These are phyloP conservation scores for Gossypium ekmanianum DNA, from an alignment of 345 rosid species.

Conservation along the genomic window DNA sequence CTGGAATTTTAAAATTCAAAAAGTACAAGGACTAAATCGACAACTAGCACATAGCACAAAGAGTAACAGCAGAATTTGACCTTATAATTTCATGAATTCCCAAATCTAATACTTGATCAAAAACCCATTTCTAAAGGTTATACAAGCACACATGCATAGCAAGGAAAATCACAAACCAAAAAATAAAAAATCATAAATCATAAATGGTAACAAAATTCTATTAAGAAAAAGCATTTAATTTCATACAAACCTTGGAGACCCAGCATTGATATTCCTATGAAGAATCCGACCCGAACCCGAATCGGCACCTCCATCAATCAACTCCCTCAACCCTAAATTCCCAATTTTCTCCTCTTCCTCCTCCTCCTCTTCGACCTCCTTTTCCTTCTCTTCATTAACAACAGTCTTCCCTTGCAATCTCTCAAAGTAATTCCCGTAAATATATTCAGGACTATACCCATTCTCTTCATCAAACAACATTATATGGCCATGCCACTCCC, in stretches of 20 bases:
- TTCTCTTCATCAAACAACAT: slow-evolving; percentile 87
- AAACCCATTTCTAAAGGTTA: background rate
- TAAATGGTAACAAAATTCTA: background rate
- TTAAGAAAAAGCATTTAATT: background rate
- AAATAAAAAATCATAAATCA: background rate
- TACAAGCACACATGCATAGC: background rate
- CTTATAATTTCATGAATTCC: background rate
- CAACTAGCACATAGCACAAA: too few species aligned
- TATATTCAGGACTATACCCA: slow-evolving; percentile 85
- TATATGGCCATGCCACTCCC: slow-evolving; percentile 99
- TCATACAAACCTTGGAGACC: slow-evolving; percentile 53
- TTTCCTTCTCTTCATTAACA: slow-evolving; percentile 20
- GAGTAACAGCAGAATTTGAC: too few species aligned
- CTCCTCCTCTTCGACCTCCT: slow-evolving; percentile 35
- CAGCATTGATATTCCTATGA: slow-evolving; percentile 66
- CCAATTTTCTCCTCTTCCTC: slow-evolving; percentile 36
- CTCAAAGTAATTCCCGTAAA: slow-evolving; percentile 96
- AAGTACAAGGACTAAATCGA: too few species aligned
- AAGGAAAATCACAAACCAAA: background rate
- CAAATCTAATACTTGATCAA: background rate
- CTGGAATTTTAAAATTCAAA: too few species aligned
- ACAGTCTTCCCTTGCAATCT: slow-evolving; percentile 51
- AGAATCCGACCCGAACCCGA: slow-evolving; percentile 63
- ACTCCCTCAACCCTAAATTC: slow-evolving; percentile 76
- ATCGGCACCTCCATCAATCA: slow-evolving; percentile 61